phyloP scores from a whole-genome alignment of 371 early-diverging fungal species.

The Lichtheimia ramosa region DNA sequence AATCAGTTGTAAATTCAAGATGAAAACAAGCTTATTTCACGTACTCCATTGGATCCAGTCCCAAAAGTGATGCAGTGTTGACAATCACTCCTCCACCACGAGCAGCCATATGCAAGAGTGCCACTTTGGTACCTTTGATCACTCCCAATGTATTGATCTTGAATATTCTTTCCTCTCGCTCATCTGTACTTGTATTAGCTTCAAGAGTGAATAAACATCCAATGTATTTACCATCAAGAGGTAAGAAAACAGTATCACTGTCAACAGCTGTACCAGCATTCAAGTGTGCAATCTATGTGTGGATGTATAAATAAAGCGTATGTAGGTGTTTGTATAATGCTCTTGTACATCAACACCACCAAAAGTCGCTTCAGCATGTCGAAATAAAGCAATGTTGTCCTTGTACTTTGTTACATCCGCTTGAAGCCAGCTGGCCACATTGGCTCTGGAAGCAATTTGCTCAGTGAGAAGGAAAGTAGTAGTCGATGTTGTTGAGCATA shows the following conservation, averaged over 20 bases:
- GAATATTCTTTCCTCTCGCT: neutral
- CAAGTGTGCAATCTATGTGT: constrained; percentile 2
- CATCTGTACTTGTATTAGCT: neutral
- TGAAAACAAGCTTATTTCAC: constrained; percentile 61
- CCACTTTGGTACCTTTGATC: constrained; percentile 29
- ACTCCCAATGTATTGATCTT: constrained; percentile 3
- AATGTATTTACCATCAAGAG: constrained; percentile 5
- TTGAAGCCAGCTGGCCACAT: constrained; percentile 44
- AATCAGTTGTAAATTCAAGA: neutral
- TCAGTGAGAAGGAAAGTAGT: neutral
- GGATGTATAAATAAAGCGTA: no score
- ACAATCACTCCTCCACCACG: constrained; percentile 45
- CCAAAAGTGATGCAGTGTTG: constrained; percentile 25
- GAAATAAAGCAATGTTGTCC: constrained; percentile 50
- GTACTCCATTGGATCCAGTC: constrained; percentile 10
- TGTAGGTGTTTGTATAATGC: no score
- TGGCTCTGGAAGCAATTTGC: neutral
- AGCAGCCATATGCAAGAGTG: constrained; percentile 36
- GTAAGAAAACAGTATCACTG: neutral
- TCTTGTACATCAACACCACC: constrained; percentile 56
- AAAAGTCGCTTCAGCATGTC: constrained; percentile 49
- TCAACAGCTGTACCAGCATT: constrained; percentile 5
- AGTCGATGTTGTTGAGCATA: neutral
- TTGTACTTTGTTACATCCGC: constrained; percentile 63
- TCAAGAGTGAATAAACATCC: neutral